These are phyloP conservation scores for Begonia fuchsioides DNA, from an alignment of 306 rosid species.

Conservation along the genomic window DNA sequence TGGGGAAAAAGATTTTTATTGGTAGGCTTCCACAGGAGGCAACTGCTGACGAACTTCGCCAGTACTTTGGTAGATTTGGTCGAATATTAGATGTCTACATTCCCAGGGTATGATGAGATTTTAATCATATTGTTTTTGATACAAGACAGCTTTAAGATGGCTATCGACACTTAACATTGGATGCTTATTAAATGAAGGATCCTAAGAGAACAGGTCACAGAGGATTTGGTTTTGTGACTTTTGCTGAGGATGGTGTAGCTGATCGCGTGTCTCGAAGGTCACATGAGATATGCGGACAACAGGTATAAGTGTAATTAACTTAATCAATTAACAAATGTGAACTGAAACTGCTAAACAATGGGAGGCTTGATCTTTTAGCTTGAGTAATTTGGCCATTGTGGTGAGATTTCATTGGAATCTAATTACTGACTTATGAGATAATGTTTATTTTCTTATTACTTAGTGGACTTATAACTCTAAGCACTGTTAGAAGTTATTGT, in stretches of 20 bases:
- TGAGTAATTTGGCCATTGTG: no score
- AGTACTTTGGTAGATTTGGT: constrained; percentile 87
- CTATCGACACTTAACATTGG: background rate
- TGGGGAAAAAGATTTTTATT: constrained; percentile 72
- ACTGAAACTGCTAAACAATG: no score
- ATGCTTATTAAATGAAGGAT: constrained; percentile 34
- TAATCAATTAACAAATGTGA: background rate
- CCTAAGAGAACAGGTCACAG: constrained; percentile 84
- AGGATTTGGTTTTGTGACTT: constrained; percentile 95
- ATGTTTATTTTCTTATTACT: no score
- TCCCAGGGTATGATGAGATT: constrained; percentile 52
- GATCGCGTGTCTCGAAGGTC: constrained; percentile 84
- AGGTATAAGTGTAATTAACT: constrained; percentile 32
- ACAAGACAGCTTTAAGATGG: constrained; percentile 3
- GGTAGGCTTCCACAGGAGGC: constrained; percentile 92
- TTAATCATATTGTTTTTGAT: background rate
- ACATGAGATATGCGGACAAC: constrained; percentile 84
- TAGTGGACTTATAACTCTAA: no score
- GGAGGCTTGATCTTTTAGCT: no score
- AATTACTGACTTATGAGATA: no score
- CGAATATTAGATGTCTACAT: constrained; percentile 76
- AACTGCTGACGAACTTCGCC: constrained; percentile 74
- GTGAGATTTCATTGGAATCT: no score
- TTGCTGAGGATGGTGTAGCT: constrained; percentile 88
- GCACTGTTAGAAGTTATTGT: no score